Evolutionary conservation across 129 eudicot species (phyloP).

Genomic region (sunflower (Helianthus annuus)): DNA sequence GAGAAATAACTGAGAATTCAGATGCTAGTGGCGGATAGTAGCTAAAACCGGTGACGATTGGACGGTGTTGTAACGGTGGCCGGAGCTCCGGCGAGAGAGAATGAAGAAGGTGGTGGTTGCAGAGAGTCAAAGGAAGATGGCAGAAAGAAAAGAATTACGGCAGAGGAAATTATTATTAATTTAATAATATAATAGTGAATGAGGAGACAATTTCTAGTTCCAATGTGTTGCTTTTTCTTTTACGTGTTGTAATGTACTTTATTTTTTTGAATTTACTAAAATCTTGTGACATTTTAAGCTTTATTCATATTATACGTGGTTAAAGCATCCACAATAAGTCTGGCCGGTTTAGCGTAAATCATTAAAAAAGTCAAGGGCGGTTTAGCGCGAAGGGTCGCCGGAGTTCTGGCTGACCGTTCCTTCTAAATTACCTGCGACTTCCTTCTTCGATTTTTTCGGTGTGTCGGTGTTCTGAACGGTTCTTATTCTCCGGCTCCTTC

Average conservation of each 20-base stretch:
- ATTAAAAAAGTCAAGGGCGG: too few relatives aligned
- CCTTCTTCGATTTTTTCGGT: too few relatives aligned
- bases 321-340: too few relatives aligned
- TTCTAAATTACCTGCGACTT: too few relatives aligned
- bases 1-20: too few relatives aligned
- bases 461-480: too few relatives aligned
- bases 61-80: not conserved
- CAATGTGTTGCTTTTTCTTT: constrained; percentile 20
- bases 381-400: too few relatives aligned
- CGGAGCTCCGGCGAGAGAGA: constrained; percentile 21
- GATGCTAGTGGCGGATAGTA: too few relatives aligned
- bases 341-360: too few relatives aligned
- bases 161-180: not conserved
- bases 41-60: too few relatives aligned
- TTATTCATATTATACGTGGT: not conserved
- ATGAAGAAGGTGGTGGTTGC: constrained; percentile 25
- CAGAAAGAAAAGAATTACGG: constrained; percentile 23
- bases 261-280: not conserved
- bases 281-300: not conserved
- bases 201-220: constrained; percentile 31
- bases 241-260: constrained; percentile 6
- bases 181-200: not conserved
- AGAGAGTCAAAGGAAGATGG: constrained; percentile 34
- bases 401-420: too few relatives aligned
- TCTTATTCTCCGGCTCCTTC: too few relatives aligned